These are phyloP conservation scores for Meripilus lineatus DNA, from an alignment of 1,284 basidiomycete genomes.

Conservation along the genomic window DNA sequence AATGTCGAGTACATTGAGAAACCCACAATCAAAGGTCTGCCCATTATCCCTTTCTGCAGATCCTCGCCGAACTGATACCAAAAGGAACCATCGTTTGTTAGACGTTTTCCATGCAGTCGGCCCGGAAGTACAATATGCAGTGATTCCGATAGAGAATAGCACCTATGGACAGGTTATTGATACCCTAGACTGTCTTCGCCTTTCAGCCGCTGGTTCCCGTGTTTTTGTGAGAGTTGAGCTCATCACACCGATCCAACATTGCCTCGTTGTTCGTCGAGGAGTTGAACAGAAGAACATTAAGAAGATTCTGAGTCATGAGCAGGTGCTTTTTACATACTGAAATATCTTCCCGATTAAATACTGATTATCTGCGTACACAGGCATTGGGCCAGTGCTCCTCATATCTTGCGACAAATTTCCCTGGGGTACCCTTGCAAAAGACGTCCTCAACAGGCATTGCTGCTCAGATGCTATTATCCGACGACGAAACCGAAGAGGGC, in stretches of 20 bases:
- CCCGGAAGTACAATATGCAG: conserved; percentile 37
- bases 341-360: no score
- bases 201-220: conserved; percentile 31
- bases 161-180: conserved; percentile 71
- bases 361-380: no score
- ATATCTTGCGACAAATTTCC: conserved; percentile 51
- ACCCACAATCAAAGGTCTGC: conserved; percentile 50
- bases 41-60: conserved; percentile 5
- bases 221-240: conserved; percentile 55
- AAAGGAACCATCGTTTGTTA: conserved; percentile 22
- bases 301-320: conserved; percentile 68
- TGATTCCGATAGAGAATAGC: conserved; percentile 75
- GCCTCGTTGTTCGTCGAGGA: conserved; percentile 55
- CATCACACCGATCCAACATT: conserved; percentile 60
- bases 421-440: conserved; percentile 45
- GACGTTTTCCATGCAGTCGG: conserved; percentile 54
- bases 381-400: conserved; percentile 70
- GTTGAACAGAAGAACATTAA: conserved; percentile 46
- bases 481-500: conserved; percentile 35
- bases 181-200: conserved; percentile 61
- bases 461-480: conserved; percentile 44
- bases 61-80: no score
- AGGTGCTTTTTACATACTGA: conserved; percentile 54
- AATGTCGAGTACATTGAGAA: conserved; percentile 46
- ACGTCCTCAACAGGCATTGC: conserved; percentile 67